Evolutionary conservation across 305 asterid species (phyloP).

Genomic region (Ruellia speciosa): DNA sequence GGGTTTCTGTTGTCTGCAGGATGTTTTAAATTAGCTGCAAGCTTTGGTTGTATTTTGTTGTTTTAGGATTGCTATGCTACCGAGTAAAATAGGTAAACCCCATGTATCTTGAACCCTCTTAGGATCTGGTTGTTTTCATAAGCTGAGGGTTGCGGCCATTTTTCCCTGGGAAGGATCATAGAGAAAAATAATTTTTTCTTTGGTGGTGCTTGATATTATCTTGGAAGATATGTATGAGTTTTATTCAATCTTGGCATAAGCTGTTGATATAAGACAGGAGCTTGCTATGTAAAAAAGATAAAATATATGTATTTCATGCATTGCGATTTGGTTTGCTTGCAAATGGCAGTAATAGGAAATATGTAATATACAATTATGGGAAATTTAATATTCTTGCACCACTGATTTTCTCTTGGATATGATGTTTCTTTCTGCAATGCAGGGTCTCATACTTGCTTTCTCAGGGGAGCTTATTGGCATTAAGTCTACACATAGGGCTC

Average conservation of each 20-base stretch:
- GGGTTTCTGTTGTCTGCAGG: background rate
- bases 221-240: background rate
- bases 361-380: background rate
- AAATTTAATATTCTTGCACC: background rate
- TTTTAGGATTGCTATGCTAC: background rate
- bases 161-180: background rate
- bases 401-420: constrained; percentile 5
- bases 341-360: no score
- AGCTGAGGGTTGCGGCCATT: background rate
- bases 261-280: background rate
- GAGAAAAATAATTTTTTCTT: background rate
- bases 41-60: background rate
- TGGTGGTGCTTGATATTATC: background rate
- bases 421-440: constrained; percentile 20
- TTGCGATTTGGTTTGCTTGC: background rate
- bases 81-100: background rate
- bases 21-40: background rate
- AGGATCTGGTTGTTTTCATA: background rate
- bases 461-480: constrained; percentile 11
- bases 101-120: background rate
- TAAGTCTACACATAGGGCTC: constrained; percentile 18
- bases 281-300: background rate
- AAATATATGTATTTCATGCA: background rate
- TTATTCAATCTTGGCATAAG: background rate
- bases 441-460: background rate